Conservation (phyloP, 768 basidiomycete genomes). For the Clavulina sp. region DNA sequence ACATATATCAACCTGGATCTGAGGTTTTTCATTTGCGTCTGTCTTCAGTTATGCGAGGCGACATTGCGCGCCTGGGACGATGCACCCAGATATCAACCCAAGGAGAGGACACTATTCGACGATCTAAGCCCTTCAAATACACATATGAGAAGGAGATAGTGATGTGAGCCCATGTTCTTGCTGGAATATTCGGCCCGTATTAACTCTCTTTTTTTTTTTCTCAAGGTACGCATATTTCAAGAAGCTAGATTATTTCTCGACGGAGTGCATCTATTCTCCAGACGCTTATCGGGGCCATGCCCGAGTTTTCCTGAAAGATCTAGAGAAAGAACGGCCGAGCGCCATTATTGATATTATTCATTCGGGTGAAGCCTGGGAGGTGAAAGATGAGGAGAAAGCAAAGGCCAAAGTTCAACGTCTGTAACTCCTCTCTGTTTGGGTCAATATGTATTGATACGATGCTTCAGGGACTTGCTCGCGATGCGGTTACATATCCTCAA, state of each 20-base stretch:
- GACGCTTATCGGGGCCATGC: slow-evolving; percentile 98
- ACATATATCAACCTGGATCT: too few species aligned
- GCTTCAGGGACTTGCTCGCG: slow-evolving; percentile 67
- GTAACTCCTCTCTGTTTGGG: slow-evolving; percentile 15
- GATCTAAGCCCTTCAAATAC: slow-evolving; percentile 99
- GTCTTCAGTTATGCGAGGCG: slow-evolving; percentile 80
- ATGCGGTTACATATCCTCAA: slow-evolving; percentile 93
- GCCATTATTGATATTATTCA: slow-evolving; percentile 97
- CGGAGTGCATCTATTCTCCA: slow-evolving; percentile 97
- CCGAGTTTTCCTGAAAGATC: slow-evolving; percentile 80
- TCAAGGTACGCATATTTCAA: slow-evolving; percentile 96
- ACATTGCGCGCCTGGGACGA: slow-evolving; percentile 82
- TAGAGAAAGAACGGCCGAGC: slow-evolving; percentile 85
- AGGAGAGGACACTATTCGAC: slow-evolving; percentile 89
- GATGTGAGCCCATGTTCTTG: slow-evolving; percentile 35
- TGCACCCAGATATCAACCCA: slow-evolving; percentile 92
- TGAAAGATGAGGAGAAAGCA: slow-evolving; percentile 69
- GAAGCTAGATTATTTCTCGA: slow-evolving; percentile 97
- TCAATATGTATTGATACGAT: slow-evolving; percentile 2
- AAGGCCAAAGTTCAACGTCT: slow-evolving; percentile 71
- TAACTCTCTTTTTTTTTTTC: slow-evolving; percentile 5
- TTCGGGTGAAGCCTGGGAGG: slow-evolving; percentile 82
- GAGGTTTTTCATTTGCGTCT: background rate
- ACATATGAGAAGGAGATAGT: slow-evolving; percentile 99
- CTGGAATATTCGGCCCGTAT: slow-evolving; percentile 14